Conservation (phyloP, 2,329 filamentous ascomycete species). For the Pestalotiopsis sp. region DNA sequence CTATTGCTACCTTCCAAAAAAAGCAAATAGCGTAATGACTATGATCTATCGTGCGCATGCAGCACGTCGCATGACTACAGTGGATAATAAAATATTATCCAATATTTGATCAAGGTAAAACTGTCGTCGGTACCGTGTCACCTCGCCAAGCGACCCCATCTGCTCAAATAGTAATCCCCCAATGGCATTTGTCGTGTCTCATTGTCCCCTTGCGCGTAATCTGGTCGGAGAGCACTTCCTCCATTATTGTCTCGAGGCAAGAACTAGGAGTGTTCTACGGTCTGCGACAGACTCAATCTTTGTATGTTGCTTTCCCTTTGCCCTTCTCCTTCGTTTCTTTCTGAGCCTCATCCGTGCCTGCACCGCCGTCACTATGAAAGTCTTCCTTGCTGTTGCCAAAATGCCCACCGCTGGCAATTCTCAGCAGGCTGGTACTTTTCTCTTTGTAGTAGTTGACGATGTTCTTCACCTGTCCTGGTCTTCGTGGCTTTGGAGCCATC, state of each 20-base stretch:
- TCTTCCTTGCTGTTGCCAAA: background rate
- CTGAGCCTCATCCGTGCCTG: background rate
- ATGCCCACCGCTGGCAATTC: conserved; percentile 8
- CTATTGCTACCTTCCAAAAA: conserved; percentile 6
- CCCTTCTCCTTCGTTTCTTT: background rate
- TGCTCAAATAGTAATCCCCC: too few relatives aligned
- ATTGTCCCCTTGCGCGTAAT: background rate
- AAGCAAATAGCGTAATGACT: background rate
- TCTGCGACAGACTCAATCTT: background rate
- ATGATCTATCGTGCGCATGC: background rate
- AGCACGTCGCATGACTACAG: background rate
- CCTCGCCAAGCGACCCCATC: too few relatives aligned
- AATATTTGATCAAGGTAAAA: background rate
- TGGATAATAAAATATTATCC: background rate
- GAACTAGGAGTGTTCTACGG: too few relatives aligned
- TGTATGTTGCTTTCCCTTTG: background rate
- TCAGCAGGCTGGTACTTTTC: conserved; percentile 18
- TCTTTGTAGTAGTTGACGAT: conserved; percentile 33
- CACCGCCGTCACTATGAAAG: background rate
- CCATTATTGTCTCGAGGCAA: too few relatives aligned
- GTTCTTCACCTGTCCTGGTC: conserved; percentile 30
- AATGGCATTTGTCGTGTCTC: too few relatives aligned
- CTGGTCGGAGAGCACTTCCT: background rate
- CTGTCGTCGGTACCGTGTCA: background rate
- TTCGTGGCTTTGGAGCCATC: conserved; percentile 26